phyloP scores from a whole-genome alignment of 2,329 filamentous ascomycete genomes.

The Colletotrichum sp. region DNA sequence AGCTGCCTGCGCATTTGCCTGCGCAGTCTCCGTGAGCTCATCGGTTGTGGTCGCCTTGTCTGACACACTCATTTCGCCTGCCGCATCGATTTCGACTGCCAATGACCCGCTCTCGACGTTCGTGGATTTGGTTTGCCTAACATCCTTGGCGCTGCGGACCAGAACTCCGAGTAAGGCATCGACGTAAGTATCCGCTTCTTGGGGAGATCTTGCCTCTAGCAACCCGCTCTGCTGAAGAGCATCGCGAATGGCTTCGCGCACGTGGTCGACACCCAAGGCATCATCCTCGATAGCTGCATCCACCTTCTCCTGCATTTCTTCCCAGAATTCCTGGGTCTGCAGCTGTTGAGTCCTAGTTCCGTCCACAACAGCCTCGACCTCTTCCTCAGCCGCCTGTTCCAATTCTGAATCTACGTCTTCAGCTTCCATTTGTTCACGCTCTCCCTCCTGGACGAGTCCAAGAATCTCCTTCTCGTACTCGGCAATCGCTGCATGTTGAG shows the following conservation, averaged over 20 bases:
- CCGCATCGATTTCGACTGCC: not conserved
- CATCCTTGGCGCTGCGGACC: slow-evolving; percentile 31
- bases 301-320: slow-evolving; percentile 59
- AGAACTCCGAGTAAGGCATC: slow-evolving; percentile 56
- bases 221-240: slow-evolving; percentile 61
- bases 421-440: not conserved
- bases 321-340: slow-evolving; percentile 50
- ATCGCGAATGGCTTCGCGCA: slow-evolving; percentile 60
- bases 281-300: slow-evolving; percentile 65
- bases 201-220: slow-evolving; percentile 47
- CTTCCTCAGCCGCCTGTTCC: not conserved
- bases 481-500: slow-evolving; percentile 67
- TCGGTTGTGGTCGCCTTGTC: not conserved
- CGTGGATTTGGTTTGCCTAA: not conserved
- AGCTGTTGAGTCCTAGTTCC: slow-evolving; percentile 26
- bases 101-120: not conserved
- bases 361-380: slow-evolving; percentile 17
- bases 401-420: slow-evolving; percentile 22
- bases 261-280: slow-evolving; percentile 53
- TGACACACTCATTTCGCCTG: not conserved
- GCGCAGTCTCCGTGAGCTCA: not conserved
- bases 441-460: slow-evolving; percentile 45
- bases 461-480: slow-evolving; percentile 71
- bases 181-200: slow-evolving; percentile 53
- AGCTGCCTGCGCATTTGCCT: not conserved